Evolutionary conservation across 768 basidiomycete genomes (phyloP).

Genomic region (Kockovaella imperatae): DNA sequence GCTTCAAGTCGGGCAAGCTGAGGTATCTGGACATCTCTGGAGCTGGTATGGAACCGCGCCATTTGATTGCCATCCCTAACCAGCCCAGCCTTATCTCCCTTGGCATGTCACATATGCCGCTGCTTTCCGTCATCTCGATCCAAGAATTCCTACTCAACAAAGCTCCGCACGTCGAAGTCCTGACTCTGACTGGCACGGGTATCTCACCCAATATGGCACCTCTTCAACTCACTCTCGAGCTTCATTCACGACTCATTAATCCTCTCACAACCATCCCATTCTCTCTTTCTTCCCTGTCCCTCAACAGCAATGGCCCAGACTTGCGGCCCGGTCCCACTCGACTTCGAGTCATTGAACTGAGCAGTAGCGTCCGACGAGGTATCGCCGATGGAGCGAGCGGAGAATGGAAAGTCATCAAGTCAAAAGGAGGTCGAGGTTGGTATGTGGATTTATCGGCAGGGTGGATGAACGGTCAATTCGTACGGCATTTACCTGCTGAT

Average conservation of each 20-base stretch:
- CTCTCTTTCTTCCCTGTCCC: slow-evolving; percentile 52
- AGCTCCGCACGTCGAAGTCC: slow-evolving; percentile 70
- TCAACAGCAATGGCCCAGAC: slow-evolving; percentile 21
- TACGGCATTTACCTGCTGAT: slow-evolving; percentile 47
- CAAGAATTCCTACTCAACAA: slow-evolving; percentile 61
- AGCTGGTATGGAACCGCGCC: slow-evolving; percentile 58
- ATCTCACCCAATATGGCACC: slow-evolving; percentile 49
- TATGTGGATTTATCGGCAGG: slow-evolving; percentile 82
- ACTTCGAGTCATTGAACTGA: slow-evolving; percentile 79
- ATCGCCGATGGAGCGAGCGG: slow-evolving; percentile 56
- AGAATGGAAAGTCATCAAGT: slow-evolving; percentile 79
- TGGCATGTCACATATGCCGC: slow-evolving; percentile 78
- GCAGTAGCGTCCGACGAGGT: slow-evolving; percentile 59
- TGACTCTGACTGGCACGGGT: slow-evolving; percentile 74
- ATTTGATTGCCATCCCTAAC: slow-evolving; percentile 52
- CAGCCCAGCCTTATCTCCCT: slow-evolving; percentile 75
- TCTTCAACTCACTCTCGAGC: slow-evolving; percentile 63
- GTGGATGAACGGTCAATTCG: slow-evolving; percentile 53
- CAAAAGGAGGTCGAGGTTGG: slow-evolving; percentile 91
- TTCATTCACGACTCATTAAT: slow-evolving; percentile 70
- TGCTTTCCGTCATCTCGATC: slow-evolving; percentile 59
- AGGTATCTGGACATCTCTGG: slow-evolving; percentile 87
- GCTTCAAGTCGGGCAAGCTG: slow-evolving; percentile 65
- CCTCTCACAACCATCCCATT: slow-evolving; percentile 75
- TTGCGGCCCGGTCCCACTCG: slow-evolving; percentile 53